These are phyloP conservation scores for Debaryomyces singareniensis DNA, from an alignment of 1,139 yeast species.

Conservation along the genomic window DNA sequence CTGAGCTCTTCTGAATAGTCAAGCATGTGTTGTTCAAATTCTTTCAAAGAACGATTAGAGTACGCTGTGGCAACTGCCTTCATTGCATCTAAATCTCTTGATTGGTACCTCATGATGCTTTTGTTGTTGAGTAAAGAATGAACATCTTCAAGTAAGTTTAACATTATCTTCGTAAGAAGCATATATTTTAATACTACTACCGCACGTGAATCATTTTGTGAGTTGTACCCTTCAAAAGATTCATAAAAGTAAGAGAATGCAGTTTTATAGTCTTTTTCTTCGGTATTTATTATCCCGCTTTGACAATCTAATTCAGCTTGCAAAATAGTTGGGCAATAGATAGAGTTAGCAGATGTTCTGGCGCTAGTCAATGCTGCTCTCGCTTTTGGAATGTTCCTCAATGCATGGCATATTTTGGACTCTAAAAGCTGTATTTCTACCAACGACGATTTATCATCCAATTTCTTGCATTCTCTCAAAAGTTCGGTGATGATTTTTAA, in stretches of 20 bases:
- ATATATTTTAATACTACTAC: slow-evolving; percentile 82
- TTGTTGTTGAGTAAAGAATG: slow-evolving; percentile 71
- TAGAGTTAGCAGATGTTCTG: slow-evolving; percentile 91
- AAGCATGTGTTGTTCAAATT: slow-evolving; percentile 75
- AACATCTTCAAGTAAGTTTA: slow-evolving; percentile 81
- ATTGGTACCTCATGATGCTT: slow-evolving; percentile 74
- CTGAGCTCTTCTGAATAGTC: slow-evolving; percentile 72
- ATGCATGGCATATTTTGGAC: slow-evolving; percentile 82
- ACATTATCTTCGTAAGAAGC: slow-evolving; percentile 90
- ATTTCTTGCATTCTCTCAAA: slow-evolving; percentile 78
- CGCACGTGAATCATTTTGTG: slow-evolving; percentile 59
- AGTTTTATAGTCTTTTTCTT: slow-evolving; percentile 93
- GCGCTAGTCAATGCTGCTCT: slow-evolving; percentile 93
- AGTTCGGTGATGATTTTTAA: slow-evolving; percentile 65
- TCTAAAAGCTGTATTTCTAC: slow-evolving; percentile 95
- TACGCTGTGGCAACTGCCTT: slow-evolving; percentile 88
- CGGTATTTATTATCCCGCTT: slow-evolving; percentile 94
- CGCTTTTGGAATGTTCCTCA: slow-evolving; percentile 88
- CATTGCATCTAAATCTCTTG: slow-evolving; percentile 81
- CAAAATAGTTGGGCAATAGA: slow-evolving; percentile 88
- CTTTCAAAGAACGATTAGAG: slow-evolving; percentile 82
- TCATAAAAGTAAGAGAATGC: slow-evolving; percentile 94
- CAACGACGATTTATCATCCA: slow-evolving; percentile 91
- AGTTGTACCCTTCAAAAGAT: slow-evolving; percentile 81
- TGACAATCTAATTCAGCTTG: slow-evolving; percentile 95